A percentile compares a stretch with the other conserved stretches of the same genome.
These are phyloP conservation scores for Cadophora gregata DNA, from an alignment of 2,329 filamentous ascomycete species.

Conservation along the genomic window DNA sequence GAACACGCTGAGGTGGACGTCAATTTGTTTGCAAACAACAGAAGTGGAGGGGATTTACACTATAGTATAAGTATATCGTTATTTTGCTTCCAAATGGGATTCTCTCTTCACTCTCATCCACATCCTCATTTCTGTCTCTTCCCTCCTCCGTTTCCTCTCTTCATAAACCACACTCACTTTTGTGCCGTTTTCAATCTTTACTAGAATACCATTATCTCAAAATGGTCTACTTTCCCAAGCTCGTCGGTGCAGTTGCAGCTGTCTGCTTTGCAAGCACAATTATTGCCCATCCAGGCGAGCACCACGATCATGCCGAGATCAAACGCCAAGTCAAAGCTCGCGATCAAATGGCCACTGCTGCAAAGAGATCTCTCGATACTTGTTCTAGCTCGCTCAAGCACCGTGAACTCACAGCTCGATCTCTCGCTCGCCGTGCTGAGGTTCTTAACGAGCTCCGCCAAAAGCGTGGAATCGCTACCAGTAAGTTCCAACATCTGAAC, in stretches of 20 bases:
- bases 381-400: constrained; percentile 47
- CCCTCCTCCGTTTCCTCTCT: background rate
- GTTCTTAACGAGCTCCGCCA: background rate
- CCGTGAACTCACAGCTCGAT: constrained; percentile 28
- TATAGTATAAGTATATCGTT: background rate
- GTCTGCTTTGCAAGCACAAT: background rate
- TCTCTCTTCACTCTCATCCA: background rate
- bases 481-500: background rate
- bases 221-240: background rate
- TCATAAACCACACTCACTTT: background rate
- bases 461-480: background rate
- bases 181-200: background rate
- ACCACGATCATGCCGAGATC: constrained; percentile 19
- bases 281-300: background rate
- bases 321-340: constrained; percentile 36
- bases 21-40: background rate
- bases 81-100: background rate
- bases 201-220: background rate
- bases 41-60: background rate
- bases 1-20: background rate
- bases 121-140: background rate
- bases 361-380: constrained; percentile 42
- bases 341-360: constrained; percentile 34
- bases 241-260: background rate
- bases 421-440: background rate